A percentile compares a stretch with the other conserved stretches of the same genome.
Evolutionary conservation across 371 early-diverging fungal genomes (phyloP).

Genomic region (Choanephora cucurbitarum): DNA sequence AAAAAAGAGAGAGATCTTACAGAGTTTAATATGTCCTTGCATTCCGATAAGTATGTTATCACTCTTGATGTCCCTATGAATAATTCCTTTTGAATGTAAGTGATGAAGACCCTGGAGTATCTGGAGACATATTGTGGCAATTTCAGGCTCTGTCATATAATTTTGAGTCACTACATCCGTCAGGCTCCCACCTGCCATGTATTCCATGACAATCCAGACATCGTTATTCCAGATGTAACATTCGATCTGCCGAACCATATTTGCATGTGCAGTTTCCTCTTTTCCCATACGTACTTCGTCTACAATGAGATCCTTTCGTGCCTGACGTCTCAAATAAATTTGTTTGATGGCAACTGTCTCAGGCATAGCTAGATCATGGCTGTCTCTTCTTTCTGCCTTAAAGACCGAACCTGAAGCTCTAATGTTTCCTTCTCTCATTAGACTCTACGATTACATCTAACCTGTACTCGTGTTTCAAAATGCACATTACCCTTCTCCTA

Average conservation of each 20-base stretch:
- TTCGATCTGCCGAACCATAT: conserved; percentile 85
- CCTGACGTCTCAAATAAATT: conserved; percentile 84
- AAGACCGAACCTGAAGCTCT: conserved; percentile 62
- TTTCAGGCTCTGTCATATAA: conserved; percentile 85
- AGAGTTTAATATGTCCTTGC: conserved; percentile 82
- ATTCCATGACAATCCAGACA: conserved; percentile 89
- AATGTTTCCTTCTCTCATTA: too few species aligned
- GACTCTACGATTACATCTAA: too few species aligned
- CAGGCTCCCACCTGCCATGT: conserved; percentile 88
- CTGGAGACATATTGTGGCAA: conserved; percentile 80
- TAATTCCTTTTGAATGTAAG: conserved; percentile 83
- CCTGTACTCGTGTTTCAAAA: too few species aligned
- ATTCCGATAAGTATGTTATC: conserved; percentile 86
- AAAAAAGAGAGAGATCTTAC: too few species aligned
- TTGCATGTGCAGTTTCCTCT: conserved; percentile 74
- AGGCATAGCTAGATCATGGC: conserved; percentile 12
- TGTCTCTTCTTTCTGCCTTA: conserved; percentile 63
- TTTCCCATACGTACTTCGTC: conserved; percentile 88
- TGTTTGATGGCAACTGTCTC: conserved; percentile 82
- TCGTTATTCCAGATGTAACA: conserved; percentile 74
- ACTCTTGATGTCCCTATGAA: conserved; percentile 94
- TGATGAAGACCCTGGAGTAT: conserved; percentile 50
- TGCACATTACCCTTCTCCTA: conserved; percentile 68
- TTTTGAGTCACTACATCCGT: conserved; percentile 82
- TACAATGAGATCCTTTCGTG: conserved; percentile 86